Evolutionary conservation across 2,329 filamentous ascomycete species (phyloP).

Genomic region (Fusarium anguioides): DNA sequence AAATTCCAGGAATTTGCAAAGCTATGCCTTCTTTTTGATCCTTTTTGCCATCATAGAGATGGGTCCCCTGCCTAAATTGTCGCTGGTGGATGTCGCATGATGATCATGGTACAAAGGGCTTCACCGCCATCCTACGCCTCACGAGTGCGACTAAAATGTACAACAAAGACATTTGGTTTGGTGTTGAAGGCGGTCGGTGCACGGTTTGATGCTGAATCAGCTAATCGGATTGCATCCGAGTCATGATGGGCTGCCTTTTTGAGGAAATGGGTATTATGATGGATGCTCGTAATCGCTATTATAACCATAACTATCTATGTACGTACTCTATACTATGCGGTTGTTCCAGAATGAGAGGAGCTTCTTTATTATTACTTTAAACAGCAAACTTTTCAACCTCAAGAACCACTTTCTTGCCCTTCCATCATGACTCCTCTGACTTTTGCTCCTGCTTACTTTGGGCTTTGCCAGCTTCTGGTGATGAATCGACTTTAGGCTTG

Average conservation of each 20-base stretch:
- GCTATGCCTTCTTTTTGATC: conserved; percentile 18
- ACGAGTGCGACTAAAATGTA: conserved; percentile 2
- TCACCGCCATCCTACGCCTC: conserved; percentile 40
- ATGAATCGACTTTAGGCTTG: conserved; percentile 59
- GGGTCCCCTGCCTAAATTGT: conserved; percentile 29
- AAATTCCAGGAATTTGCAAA: conserved; percentile 12
- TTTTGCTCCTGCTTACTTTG: conserved; percentile 7
- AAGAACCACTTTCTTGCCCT: not conserved
- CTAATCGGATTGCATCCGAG: conserved; percentile 10
- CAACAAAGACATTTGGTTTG: not conserved
- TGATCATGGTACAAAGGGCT: conserved; percentile 31
- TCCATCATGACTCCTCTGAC: conserved; percentile 27
- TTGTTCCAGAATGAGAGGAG: not conserved
- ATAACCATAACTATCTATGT: no score
- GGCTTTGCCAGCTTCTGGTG: not conserved
- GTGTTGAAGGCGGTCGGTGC: not conserved
- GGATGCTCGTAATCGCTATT: conserved; percentile 1
- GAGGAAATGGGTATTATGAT: not conserved
- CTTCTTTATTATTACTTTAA: not conserved
- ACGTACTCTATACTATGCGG: not conserved
- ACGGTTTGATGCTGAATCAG: not conserved
- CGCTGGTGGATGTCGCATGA: conserved; percentile 35
- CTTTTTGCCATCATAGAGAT: conserved; percentile 19
- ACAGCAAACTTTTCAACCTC: not conserved
- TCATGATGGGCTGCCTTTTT: conserved; percentile 1